Evolutionary conservation across 352 stramenopile species (phyloP).

Genomic region (Blastocystis sp.): DNA sequence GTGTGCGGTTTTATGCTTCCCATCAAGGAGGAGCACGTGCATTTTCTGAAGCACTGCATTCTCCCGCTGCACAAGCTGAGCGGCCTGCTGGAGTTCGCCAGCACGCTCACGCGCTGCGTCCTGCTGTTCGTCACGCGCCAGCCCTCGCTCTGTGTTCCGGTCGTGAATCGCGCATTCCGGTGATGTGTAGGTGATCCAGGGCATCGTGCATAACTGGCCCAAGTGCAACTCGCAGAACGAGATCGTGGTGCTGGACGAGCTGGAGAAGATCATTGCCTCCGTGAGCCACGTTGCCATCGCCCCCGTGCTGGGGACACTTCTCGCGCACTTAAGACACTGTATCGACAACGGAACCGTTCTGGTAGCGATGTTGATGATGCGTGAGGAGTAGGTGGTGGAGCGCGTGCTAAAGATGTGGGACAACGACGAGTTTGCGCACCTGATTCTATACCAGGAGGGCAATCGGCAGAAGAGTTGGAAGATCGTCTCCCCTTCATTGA

Average conservation of each 20-base stretch:
- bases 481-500: not conserved
- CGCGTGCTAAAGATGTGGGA: constrained; percentile 44
- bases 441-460: constrained; percentile 22
- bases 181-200: constrained; percentile 39
- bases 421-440: constrained; percentile 4
- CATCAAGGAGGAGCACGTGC: constrained; percentile 22
- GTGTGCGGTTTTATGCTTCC: constrained; percentile 30
- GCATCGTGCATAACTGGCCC: constrained; percentile 43
- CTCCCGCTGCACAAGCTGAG: constrained; percentile 33
- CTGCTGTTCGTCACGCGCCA: constrained; percentile 32
- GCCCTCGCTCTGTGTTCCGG: not conserved
- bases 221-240: constrained; percentile 21
- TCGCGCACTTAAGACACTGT: not conserved
- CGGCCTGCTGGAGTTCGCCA: not conserved
- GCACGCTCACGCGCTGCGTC: constrained; percentile 11
- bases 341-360: constrained; percentile 19
- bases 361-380: not conserved
- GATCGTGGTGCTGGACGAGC: constrained; percentile 22
- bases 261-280: constrained; percentile 27
- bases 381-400: constrained; percentile 1
- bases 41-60: constrained; percentile 34
- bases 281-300: not conserved
- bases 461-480: constrained; percentile 29
- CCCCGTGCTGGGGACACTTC: not conserved
- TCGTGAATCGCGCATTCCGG: not conserved